Conservation (phyloP, 2,329 filamentous ascomycete species). For the Colletotrichum sansevieriae region DNA sequence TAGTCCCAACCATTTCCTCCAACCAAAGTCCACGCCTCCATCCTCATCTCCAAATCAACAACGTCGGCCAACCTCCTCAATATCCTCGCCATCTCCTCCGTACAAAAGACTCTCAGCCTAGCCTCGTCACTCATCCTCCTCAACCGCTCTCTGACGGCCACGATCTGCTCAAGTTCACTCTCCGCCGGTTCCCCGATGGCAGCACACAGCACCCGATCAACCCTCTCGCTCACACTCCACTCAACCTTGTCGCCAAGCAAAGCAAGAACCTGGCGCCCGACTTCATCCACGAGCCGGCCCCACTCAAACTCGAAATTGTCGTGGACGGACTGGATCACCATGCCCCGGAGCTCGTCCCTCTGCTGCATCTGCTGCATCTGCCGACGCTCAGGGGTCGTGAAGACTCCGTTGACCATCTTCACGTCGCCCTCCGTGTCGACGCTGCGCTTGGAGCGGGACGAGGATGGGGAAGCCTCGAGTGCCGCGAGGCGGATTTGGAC, state of each 20-base stretch:
- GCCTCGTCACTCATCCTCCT: constrained; percentile 21
- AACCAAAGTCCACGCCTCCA: constrained; percentile 16
- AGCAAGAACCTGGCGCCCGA: neutral
- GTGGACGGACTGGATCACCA: neutral
- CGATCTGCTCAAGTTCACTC: constrained; percentile 5
- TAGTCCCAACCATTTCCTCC: neutral
- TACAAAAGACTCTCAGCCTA: constrained; percentile 27
- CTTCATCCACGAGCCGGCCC: neutral
- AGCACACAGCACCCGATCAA: neutral
- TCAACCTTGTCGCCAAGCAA: neutral
- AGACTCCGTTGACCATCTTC: constrained; percentile 16
- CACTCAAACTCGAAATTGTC: constrained; percentile 7
- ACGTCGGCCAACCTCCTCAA: neutral
- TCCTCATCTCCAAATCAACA: constrained; percentile 17
- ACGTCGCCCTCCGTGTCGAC: constrained; percentile 29
- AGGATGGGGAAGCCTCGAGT: neutral
- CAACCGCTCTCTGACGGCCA: constrained; percentile 22
- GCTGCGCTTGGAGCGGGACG: constrained; percentile 10
- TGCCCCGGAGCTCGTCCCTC: neutral
- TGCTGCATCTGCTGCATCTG: neutral
- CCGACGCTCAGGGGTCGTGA: neutral
- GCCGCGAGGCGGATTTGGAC: neutral
- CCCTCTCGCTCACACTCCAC: neutral
- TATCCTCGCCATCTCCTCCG: constrained; percentile 24
- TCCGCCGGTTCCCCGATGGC: constrained; percentile 11